A percentile compares a stretch with the other conserved stretches of the same genome.
Conservation (phyloP, 2,329 filamentous ascomycete species). For the Fusarium subtropicale region DNA sequence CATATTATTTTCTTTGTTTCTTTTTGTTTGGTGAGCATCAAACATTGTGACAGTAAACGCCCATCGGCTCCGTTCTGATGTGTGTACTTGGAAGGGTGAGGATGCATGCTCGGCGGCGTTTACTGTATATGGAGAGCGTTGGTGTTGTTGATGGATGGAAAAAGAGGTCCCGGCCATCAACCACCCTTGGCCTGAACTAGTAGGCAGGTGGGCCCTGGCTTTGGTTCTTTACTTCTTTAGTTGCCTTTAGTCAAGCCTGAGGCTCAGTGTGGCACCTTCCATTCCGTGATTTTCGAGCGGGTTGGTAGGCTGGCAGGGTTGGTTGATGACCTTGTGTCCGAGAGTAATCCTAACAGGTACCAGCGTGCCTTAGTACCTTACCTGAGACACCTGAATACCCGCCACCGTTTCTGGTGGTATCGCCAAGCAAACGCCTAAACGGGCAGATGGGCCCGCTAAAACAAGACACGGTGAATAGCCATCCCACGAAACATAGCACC, state of each 20-base stretch:
- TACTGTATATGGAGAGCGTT: slow-evolving; percentile 22
- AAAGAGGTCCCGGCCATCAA: slow-evolving; percentile 21
- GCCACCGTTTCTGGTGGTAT: slow-evolving; percentile 31
- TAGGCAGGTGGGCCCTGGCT: not conserved
- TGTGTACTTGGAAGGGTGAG: not conserved
- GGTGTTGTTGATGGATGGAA: slow-evolving; percentile 39
- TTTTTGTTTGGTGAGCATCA: not conserved
- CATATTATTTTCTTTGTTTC: slow-evolving; percentile 5
- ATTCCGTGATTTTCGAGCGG: not conserved
- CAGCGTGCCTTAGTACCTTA: slow-evolving; percentile 1
- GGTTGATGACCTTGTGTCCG: slow-evolving; percentile 8
- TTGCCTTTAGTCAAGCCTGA: not conserved
- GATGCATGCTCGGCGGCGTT: slow-evolving; percentile 22
- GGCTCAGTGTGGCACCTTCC: slow-evolving; percentile 3
- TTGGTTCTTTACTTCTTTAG: not conserved
- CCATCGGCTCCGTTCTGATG: not conserved
- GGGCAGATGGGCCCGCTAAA: slow-evolving; percentile 18
- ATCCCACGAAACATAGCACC: slow-evolving; percentile 42
- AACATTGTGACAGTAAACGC: not conserved
- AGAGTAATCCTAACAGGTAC: not conserved
- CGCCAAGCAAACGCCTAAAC: slow-evolving; percentile 3
- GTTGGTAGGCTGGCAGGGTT: not conserved
- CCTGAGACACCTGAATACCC: slow-evolving; percentile 41
- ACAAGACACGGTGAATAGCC: slow-evolving; percentile 29
- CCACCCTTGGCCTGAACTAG: slow-evolving; percentile 4